A percentile compares a stretch with the other conserved stretches of the same genome.
Conservation (phyloP, 2,329 filamentous ascomycete species). For the Exophiala aquamarina region DNA sequence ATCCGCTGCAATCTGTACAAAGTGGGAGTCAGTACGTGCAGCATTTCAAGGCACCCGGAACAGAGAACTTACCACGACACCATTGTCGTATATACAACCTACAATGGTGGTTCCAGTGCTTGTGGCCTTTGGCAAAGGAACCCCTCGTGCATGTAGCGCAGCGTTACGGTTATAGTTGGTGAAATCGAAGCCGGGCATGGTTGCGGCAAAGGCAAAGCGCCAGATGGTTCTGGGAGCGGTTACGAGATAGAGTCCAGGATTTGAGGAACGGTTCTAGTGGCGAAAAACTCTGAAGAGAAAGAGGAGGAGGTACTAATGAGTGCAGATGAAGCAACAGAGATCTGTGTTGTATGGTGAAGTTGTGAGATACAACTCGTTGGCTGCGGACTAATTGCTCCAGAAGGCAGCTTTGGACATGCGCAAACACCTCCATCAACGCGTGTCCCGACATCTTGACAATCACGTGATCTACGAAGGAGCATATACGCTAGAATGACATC, state of each 20-base stretch:
- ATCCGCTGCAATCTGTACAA: slow-evolving; percentile 85
- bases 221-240: slow-evolving; percentile 1
- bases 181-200: slow-evolving; percentile 97
- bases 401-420: slow-evolving; percentile 1
- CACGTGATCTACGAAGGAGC: no score
- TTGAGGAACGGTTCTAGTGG: not conserved
- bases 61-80: slow-evolving; percentile 73
- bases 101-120: slow-evolving; percentile 99
- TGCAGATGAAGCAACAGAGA: not conserved
- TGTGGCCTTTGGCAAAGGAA: slow-evolving; percentile 94
- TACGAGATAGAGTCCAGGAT: not conserved
- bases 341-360: not conserved
- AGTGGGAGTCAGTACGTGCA: slow-evolving; percentile 26
- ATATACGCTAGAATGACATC: no score
- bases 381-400: not conserved
- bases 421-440: no score
- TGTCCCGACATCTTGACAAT: no score
- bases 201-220: slow-evolving; percentile 17
- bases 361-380: not conserved
- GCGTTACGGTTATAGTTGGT: slow-evolving; percentile 99
- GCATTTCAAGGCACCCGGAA: not conserved
- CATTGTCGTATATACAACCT: slow-evolving; percentile 92
- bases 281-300: not conserved
- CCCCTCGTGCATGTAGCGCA: slow-evolving; percentile 88
- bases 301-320: not conserved